Evolutionary conservation across 176 grass and related monocot genomes (phyloP), one percentile per base, ranked within the genome.

Genomic region (Oryza coarctata): DNA sequence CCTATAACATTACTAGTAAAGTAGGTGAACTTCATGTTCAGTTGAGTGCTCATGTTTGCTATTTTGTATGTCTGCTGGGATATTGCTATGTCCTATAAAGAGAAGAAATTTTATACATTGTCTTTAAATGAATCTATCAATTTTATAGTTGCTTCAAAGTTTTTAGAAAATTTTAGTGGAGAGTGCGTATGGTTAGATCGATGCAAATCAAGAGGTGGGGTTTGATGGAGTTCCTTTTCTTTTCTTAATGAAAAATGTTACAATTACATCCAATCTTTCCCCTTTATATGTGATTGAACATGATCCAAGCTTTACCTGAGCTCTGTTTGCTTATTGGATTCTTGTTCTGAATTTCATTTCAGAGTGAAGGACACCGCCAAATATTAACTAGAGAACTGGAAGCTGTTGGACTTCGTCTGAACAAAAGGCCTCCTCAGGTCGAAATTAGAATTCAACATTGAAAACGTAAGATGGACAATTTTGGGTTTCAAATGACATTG

Each of bases 341-440:
- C 33, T 27, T 77, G 27, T 74, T 89, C 62, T 72, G 82, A 72
- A 74, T 73, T 76, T 90, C n/a, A 77, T 93, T 76, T 88, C 80
- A 95, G 93, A 95, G 93, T 69, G 96, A 99, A 89, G 96, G 93
- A 38, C 96, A 99, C 91, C 90, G 89, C 22, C 96, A 99, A 82
- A 99, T 99, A 86, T 87, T 99, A 83, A 99, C 93, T 71, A 95
- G 70, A 83, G 96, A 99, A 87, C 39, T 95, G 73, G 93, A 99
- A 91, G 90, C 96, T 86, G 96, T 99, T 76, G 96, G 96, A 47
- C 82, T 99, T 33, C 93, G 91, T 84, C 89, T 95, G 66, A 99
- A 99, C 89, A 95, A 99, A 88, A 95, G 89, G 68, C 96, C 91
- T 76, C 96, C 96, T 38, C 96, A 92, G 89, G 96, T 99, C 47